Percentiles rank a stretch among this genome's conserved stretches.
Evolutionary conservation across 2,329 filamentous ascomycete species (phyloP).

Genomic region (Penicillium freii): DNA sequence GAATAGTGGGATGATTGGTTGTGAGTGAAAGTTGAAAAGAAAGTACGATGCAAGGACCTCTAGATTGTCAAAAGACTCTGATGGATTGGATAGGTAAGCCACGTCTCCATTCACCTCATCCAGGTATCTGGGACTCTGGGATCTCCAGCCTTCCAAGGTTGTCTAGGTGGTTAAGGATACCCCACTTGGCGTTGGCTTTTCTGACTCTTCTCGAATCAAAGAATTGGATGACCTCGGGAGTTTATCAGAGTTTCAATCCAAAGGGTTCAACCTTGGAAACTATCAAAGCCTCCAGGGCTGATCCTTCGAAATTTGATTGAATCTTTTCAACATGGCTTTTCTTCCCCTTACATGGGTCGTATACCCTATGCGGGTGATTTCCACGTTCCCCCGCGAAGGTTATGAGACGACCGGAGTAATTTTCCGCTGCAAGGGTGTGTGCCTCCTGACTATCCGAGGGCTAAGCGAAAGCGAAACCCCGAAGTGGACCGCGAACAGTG

Average conservation of each 20-base stretch:
- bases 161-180: neutral
- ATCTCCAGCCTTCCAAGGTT: neutral
- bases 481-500: constrained; percentile 1
- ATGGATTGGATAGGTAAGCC: constrained; percentile 1
- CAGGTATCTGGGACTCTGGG: constrained; percentile 19
- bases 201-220: neutral
- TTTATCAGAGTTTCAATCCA: neutral
- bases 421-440: constrained; percentile 3
- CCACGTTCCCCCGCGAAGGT: constrained; percentile 15
- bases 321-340: neutral
- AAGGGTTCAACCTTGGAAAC: too few relatives aligned
- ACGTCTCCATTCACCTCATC: constrained; percentile 14
- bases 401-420: neutral
- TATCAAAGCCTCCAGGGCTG: neutral
- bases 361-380: constrained; percentile 5
- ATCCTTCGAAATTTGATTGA: neutral
- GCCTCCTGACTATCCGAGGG: constrained; percentile 2
- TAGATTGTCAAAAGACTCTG: neutral
- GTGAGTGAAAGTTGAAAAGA: constrained; percentile 6
- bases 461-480: constrained; percentile 4
- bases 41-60: constrained; percentile 16
- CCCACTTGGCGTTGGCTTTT: neutral
- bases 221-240: neutral
- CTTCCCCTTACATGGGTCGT: constrained; percentile 2
- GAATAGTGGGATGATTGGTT: constrained; percentile 16